Base-by-base conservation (phyloP, 495 filamentous ascomycete genomes). In the Cenococcum geophilum region DNA sequence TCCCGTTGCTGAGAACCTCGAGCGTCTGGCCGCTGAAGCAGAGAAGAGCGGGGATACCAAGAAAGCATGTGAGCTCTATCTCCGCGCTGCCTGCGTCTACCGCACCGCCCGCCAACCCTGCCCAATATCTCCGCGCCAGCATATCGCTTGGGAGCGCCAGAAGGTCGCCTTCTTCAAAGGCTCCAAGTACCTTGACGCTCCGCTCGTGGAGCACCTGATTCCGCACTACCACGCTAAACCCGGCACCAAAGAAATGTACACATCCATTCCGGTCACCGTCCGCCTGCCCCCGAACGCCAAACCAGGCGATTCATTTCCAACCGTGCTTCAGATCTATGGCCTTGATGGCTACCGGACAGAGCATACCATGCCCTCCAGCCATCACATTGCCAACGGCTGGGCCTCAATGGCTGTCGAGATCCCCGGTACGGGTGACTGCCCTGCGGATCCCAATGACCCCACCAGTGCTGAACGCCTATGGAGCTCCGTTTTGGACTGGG, bases 291-390 rank as follows among this genome's bases (percentile, higher is more conserved):
- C 10, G 2, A 43, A 54, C 21, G 60, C 54, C 2, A 34, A 57
- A 18, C 60, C 54, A 4, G 55, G 60, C 4, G 42, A 57, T 10
- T 12, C 54, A 12, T 63, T 57, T 43, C 60, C 60, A 20, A 57
- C 55, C 1, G 49, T 58, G 0, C 55, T 63, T 12, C 55, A 58
- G n/a, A 63, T 63, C 32, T 63, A 58, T 34, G 60, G 60, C 10
- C 54, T 63, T 0, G 59, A 68, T 47, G 65, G 55, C 12, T 68
- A 68, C 47, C 37, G 65, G 16, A 68, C 65, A 5, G 65, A 68
- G 27, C 61, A 63, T 56, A 67, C 61, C 4, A 55, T 56, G 60
- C 61, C 50, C 12, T 57, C 58, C 12, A 58, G 53, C 8, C 49
- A 55, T 53, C 47, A 59, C 20, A 58, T 63, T 1, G 20, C 54